These are phyloP conservation scores for Penstemon eatonii DNA, from an alignment of 257 asterid species.

Conservation along the genomic window DNA sequence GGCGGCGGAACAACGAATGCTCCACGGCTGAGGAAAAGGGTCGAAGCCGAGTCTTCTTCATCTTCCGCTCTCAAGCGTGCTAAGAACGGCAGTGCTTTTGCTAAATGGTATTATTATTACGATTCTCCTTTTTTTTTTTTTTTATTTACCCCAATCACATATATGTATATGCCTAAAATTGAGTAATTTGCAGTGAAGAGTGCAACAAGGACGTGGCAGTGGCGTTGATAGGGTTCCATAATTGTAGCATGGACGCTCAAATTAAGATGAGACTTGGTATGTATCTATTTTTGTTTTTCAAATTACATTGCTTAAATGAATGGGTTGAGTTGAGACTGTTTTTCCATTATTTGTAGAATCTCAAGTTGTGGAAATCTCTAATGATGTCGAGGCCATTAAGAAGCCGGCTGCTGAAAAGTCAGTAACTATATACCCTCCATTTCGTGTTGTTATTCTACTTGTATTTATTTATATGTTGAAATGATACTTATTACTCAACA, in stretches of 20 bases:
- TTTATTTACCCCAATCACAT: not conserved
- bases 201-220: slow-evolving; percentile 76
- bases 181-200: slow-evolving; percentile 49
- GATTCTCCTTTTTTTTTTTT: not conserved
- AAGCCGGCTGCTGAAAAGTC: slow-evolving; percentile 51
- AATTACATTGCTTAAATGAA: not conserved
- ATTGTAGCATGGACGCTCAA: slow-evolving; percentile 75
- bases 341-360: slow-evolving; percentile 42
- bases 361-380: slow-evolving; percentile 54
- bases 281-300: not conserved
- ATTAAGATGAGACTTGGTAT: slow-evolving; percentile 80
- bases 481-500: slow-evolving; percentile 16
- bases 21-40: slow-evolving; percentile 60
- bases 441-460: not conserved
- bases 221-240: slow-evolving; percentile 76
- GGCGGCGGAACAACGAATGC: slow-evolving; percentile 48
- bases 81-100: slow-evolving; percentile 83
- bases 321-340: no score
- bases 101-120: slow-evolving; percentile 56
- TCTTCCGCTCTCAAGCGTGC: slow-evolving; percentile 69
- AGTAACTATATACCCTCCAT: not conserved
- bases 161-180: no score
- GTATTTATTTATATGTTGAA: no score
- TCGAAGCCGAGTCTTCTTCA: slow-evolving; percentile 53
- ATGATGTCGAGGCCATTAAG: slow-evolving; percentile 55